phyloP scores from a whole-genome alignment of 192 early-diverging fungal species.

The Pilaira anomala region DNA sequence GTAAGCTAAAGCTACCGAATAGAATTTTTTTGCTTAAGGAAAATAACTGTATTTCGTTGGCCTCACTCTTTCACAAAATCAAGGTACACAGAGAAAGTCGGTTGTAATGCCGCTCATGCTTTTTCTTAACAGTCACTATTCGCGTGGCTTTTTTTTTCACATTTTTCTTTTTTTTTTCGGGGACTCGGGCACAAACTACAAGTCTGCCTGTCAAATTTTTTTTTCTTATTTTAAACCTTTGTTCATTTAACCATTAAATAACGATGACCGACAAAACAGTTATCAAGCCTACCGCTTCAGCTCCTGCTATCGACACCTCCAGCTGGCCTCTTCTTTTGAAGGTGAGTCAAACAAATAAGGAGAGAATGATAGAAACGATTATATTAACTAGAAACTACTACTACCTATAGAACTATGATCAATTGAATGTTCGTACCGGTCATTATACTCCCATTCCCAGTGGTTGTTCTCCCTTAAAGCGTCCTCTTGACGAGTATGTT shows the following conservation, averaged over 20 bases:
- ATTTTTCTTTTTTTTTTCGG: not conserved
- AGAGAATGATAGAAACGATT: not conserved
- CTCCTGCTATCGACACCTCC: constrained; percentile 84
- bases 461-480: constrained; percentile 93
- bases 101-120: not conserved
- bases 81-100: no score
- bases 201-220: constrained; percentile 10
- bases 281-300: constrained; percentile 83
- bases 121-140: not conserved
- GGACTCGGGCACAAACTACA: not conserved
- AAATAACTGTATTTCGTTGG: no score
- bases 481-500: constrained; percentile 86
- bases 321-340: constrained; percentile 97
- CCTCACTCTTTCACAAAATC: no score
- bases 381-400: not conserved
- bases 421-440: constrained; percentile 93
- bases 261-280: constrained; percentile 42
- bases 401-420: constrained; percentile 82
- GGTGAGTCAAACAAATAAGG: constrained; percentile 38
- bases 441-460: constrained; percentile 98
- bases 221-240: constrained; percentile 3
- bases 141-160: constrained; percentile 8
- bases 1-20: no score
- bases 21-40: no score
- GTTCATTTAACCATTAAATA: not conserved